Percentiles rank a stretch among this genome's conserved stretches.
phyloP scores from a whole-genome alignment of 805 yeast genomes.

The Yamadazyma philogaea region DNA sequence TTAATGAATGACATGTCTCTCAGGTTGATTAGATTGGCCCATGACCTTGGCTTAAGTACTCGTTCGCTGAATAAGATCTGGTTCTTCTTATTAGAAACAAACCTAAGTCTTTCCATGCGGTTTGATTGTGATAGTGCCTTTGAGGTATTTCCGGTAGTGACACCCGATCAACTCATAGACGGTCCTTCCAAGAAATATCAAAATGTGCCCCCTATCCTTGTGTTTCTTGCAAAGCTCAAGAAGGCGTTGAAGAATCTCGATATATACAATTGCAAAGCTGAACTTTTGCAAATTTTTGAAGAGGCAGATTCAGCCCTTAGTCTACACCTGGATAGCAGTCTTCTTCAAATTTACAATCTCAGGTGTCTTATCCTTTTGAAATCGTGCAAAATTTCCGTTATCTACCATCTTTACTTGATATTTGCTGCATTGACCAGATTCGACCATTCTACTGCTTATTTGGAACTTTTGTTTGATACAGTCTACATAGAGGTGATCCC shows the following conservation, averaged over 20 bases:
- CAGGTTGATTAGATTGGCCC: slow-evolving; percentile 60
- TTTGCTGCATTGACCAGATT: neutral
- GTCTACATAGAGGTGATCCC: slow-evolving; percentile 1
- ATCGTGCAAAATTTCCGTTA: slow-evolving; percentile 4
- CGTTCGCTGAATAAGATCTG: slow-evolving; percentile 4
- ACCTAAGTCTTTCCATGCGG: slow-evolving; percentile 1
- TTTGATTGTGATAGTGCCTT: slow-evolving; percentile 2
- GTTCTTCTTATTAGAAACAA: slow-evolving; percentile 2
- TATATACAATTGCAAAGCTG: slow-evolving; percentile 3
- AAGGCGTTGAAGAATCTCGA: neutral
- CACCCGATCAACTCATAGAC: neutral
- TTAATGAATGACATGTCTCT: slow-evolving; percentile 16
- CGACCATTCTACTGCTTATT: neutral
- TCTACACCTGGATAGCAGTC: neutral
- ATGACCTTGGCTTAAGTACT: slow-evolving; percentile 50
- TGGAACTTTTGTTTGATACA: neutral
- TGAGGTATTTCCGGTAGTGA: neutral
- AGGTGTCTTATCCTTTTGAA: slow-evolving; percentile 3
- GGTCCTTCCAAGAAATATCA: slow-evolving; percentile 2
- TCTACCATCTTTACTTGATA: slow-evolving; percentile 4
- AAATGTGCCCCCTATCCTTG: slow-evolving; percentile 1
- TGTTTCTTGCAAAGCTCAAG: slow-evolving; percentile 1
- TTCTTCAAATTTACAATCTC: neutral
- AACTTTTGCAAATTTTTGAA: slow-evolving; percentile 1
- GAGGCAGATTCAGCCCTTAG: neutral